Evolutionary conservation across 306 rosid genomes (phyloP).

Genomic region (Sesbania bispinosa): DNA sequence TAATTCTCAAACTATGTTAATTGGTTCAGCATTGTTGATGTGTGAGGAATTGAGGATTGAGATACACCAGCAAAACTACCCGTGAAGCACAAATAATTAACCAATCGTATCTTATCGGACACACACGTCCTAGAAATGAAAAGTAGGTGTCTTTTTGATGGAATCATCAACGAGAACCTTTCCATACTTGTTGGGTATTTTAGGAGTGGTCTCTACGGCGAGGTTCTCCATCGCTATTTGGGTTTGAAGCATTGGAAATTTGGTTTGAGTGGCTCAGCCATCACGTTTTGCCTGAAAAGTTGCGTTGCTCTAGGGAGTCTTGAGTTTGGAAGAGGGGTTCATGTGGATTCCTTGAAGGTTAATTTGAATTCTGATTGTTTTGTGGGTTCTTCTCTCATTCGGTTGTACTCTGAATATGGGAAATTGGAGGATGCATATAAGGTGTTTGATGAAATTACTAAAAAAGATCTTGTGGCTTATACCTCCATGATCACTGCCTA

Average conservation of each 20-base stretch:
- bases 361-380: constrained; percentile 38
- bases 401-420: constrained; percentile 25
- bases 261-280: constrained; percentile 28
- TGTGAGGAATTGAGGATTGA: no score
- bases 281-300: constrained; percentile 38
- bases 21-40: no score
- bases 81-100: no score
- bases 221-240: constrained; percentile 30
- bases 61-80: no score
- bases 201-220: no score
- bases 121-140: neutral
- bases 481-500: constrained; percentile 49
- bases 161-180: neutral
- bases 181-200: no score
- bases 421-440: constrained; percentile 27
- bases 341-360: constrained; percentile 42
- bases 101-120: no score
- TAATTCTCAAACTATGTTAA: no score
- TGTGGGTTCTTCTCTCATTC: constrained; percentile 48
- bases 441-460: constrained; percentile 50
- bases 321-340: constrained; percentile 41
- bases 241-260: constrained; percentile 20
- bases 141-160: neutral
- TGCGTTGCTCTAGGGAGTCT: constrained; percentile 26
- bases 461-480: constrained; percentile 44